Evolutionary conservation across 495 filamentous ascomycete genomes (phyloP), one percentile per base, ranked within the genome.

Genomic region (Aspergillus taichungensis): DNA sequence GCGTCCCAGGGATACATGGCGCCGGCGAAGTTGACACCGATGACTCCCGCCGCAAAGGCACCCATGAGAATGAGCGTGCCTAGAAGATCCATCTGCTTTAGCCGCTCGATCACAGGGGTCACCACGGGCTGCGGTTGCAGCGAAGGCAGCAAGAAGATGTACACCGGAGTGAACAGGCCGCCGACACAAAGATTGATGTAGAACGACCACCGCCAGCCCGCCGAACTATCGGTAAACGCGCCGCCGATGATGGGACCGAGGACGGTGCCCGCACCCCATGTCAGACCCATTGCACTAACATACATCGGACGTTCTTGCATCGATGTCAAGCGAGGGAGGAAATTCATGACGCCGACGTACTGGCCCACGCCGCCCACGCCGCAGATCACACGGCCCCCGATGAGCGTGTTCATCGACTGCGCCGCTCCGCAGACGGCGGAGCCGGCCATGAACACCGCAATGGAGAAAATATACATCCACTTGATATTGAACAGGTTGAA

Each of bases 151-250:
- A 73, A 49, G 50, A 80, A 72, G 45, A 85, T 27, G 49, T 75
- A 84, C 31, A 76, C 63, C 0, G 81, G 83, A 0, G 72, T 65
- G n/a, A 49, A 50, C 14, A 72, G 48, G 5, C 50, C 82, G 8
- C 72, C 77, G 13, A 86, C 60, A 32, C 66, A 56, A 11, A 87
- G 68, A 48, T 85, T 87, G 59, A 89, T 79, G 61, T 85, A 89
- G 55, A 88, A 88, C 14, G 77, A 77, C 82, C 78, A 83, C 6
- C 80, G 53, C 78, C 78, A 83, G 1, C 64, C 72, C 12, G 72
- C 71, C 0, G 39, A 40, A 35, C 59, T 69, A 40, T 74, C 68
- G 13, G 70, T 65, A 37, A 37, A 37, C 18, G 34, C 12, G 34
- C 11, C 40, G 13, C 30, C 13, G 12, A 49, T 53, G 45, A 84